Evolutionary conservation across 768 basidiomycete species (phyloP), one percentile per base, ranked within the genome.

Genomic region (Lentinula sp.): DNA sequence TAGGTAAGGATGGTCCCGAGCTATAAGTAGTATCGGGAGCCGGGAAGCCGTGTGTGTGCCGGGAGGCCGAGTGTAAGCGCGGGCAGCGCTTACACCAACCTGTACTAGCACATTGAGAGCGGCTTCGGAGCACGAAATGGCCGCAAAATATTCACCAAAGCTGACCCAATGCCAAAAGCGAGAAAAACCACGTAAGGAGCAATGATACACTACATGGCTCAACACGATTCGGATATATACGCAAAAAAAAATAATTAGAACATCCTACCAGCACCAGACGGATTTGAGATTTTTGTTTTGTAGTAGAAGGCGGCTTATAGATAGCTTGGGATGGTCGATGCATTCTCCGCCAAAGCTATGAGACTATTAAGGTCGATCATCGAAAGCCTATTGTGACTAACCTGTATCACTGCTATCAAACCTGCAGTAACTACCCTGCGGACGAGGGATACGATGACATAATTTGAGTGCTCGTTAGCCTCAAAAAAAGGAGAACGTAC

Each of bases 381-480:
- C 9, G 8, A 54, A 37, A 40, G 4, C 6, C 11, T 3, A 43
- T 5, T 39, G 23, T 43, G 40, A 15, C 34, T 48, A 8, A 79
- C 80, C 62, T 79, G 76, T 23, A 80, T 61, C 8, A 80, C 77
- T 3, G 80, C 71, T 10, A 68, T 68, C 21, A 81, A 64, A 15
- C 72, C 77, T 2, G 80, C 74, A 0, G 77, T 71, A 21, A 70
- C 70, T 28, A 76, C 73, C 80, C 80, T 82, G 58, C 45, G 18
- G 46, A 42, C 18, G 43, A 49, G 13, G 13, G 28, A 39, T 39
- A 53, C 15, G 53, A 61, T 65, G 60, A 18, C 46, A 2, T 37
- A 8, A 4, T 11, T 23, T 37, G 37, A 8, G 21, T 21, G 16
- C 5, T 6, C n/a, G n/a, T 8, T 5, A 37, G 31, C n/a, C 39